These are phyloP conservation scores for Calonectria leucothoes DNA, from an alignment of 2,329 filamentous ascomycete genomes.

Conservation along the genomic window DNA sequence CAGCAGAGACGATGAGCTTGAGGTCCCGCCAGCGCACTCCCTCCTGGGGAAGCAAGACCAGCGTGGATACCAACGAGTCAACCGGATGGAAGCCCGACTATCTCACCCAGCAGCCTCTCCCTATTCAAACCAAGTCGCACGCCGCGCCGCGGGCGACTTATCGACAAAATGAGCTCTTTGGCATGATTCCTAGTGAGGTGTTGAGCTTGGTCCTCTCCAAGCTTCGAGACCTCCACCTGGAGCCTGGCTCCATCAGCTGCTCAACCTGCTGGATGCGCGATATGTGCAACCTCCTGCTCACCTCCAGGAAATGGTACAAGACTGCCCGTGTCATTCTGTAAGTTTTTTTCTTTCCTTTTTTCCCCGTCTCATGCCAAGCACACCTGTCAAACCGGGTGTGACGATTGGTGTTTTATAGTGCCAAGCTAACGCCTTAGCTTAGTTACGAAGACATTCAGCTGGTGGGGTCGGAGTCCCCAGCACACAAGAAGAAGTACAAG, in stretches of 20 bases:
- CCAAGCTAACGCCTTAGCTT: slow-evolving; percentile 26
- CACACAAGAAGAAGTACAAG: slow-evolving; percentile 70
- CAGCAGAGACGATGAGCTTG: slow-evolving; percentile 33
- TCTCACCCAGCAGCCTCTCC: slow-evolving; percentile 37
- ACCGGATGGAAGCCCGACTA: slow-evolving; percentile 35
- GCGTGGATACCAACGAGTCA: slow-evolving; percentile 55
- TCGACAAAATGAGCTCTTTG: slow-evolving; percentile 64
- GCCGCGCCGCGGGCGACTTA: slow-evolving; percentile 38
- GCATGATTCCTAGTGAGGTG: slow-evolving; percentile 68
- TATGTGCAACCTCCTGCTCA: slow-evolving; percentile 61
- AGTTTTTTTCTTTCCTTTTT: slow-evolving; percentile 38
- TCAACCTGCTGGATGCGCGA: slow-evolving; percentile 76
- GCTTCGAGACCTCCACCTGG: slow-evolving; percentile 64
- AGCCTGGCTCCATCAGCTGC: slow-evolving; percentile 62
- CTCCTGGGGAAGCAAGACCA: slow-evolving; percentile 52
- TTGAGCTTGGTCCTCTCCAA: slow-evolving; percentile 66
- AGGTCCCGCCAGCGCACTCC: slow-evolving; percentile 40
- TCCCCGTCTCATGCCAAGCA: neutral
- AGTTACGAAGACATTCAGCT: slow-evolving; percentile 71
- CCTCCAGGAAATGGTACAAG: slow-evolving; percentile 63
- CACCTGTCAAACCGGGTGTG: neutral
- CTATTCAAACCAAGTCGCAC: slow-evolving; percentile 30
- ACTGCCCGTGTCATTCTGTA: slow-evolving; percentile 64
- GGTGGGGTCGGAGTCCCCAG: slow-evolving; percentile 65
- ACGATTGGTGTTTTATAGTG: slow-evolving; percentile 6